phyloP scores from a whole-genome alignment of 352 stramenopile genomes.

The Globisporangium viniferum region DNA sequence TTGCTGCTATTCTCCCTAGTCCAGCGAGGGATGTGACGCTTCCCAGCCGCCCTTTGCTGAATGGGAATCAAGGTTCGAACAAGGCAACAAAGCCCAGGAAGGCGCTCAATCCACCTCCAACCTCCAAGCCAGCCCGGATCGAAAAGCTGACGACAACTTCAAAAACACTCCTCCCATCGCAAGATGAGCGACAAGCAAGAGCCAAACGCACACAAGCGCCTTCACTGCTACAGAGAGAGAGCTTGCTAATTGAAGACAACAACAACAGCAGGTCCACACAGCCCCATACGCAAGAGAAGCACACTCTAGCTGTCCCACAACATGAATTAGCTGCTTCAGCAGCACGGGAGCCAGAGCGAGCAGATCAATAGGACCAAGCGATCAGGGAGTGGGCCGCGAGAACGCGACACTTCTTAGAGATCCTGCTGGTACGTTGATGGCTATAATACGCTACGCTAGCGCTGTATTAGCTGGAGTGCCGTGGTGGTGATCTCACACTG shows the following conservation, averaged over 20 bases:
- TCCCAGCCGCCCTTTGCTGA: not conserved
- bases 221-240: too few relatives aligned
- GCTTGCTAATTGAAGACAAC: too few relatives aligned
- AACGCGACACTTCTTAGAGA: not conserved
- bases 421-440: not conserved
- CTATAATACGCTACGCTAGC: too few relatives aligned
- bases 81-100: not conserved
- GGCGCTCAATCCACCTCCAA: not conserved
- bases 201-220: too few relatives aligned
- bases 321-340: not conserved
- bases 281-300: not conserved
- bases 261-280: too few relatives aligned
- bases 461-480: too few relatives aligned
- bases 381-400: slow-evolving; percentile 5
- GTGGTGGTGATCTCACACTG: not conserved
- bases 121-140: not conserved
- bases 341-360: not conserved
- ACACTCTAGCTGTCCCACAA: not conserved
- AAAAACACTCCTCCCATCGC: too few relatives aligned
- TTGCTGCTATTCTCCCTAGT: not conserved
- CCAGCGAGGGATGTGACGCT: not conserved
- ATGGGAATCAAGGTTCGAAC: not conserved
- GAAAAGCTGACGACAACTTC: slow-evolving; percentile 1
- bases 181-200: too few relatives aligned
- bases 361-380: not conserved